Conservation (phyloP, 2,329 filamentous ascomycete genomes). For the Cercospora brassicicola region DNA sequence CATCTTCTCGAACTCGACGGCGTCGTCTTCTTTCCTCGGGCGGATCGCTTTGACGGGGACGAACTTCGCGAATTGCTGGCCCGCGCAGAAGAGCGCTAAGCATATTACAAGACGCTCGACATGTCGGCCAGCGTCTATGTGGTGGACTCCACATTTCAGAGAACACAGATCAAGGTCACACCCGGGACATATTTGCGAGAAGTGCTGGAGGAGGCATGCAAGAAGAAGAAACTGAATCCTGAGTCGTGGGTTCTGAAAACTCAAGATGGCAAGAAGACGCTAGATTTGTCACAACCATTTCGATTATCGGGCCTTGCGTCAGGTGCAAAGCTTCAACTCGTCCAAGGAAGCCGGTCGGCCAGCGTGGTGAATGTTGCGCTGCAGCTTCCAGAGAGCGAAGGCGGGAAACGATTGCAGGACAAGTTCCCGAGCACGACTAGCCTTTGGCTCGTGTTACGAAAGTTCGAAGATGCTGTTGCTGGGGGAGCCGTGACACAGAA, state of each 20-base stretch:
- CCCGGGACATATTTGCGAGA: conserved; percentile 80
- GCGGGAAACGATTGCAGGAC: conserved; percentile 67
- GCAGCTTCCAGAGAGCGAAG: conserved; percentile 74
- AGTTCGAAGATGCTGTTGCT: conserved; percentile 78
- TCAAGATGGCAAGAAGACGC: conserved; percentile 71
- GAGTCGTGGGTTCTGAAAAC: conserved; percentile 83
- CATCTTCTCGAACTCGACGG: neutral
- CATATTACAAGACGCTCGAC: neutral
- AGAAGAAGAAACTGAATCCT: conserved; percentile 71
- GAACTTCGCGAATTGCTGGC: neutral
- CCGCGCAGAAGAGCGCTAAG: neutral
- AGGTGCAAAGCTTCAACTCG: conserved; percentile 89
- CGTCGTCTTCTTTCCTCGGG: neutral
- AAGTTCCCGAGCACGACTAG: conserved; percentile 87
- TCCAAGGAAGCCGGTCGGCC: conserved; percentile 80
- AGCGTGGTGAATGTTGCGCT: conserved; percentile 86
- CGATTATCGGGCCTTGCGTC: conserved; percentile 77
- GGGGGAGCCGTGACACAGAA: conserved; percentile 47
- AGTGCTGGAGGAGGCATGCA: conserved; percentile 82
- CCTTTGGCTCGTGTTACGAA: conserved; percentile 83
- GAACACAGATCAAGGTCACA: conserved; percentile 78
- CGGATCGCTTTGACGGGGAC: neutral
- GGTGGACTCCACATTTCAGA: conserved; percentile 74
- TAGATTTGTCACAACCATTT: conserved; percentile 83
- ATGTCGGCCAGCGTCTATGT: conserved; percentile 86